A percentile compares a stretch with the other conserved stretches of the same genome.
phyloP scores from a whole-genome alignment of 1,139 yeast species.

The Blastobotrys illinoisensis region DNA sequence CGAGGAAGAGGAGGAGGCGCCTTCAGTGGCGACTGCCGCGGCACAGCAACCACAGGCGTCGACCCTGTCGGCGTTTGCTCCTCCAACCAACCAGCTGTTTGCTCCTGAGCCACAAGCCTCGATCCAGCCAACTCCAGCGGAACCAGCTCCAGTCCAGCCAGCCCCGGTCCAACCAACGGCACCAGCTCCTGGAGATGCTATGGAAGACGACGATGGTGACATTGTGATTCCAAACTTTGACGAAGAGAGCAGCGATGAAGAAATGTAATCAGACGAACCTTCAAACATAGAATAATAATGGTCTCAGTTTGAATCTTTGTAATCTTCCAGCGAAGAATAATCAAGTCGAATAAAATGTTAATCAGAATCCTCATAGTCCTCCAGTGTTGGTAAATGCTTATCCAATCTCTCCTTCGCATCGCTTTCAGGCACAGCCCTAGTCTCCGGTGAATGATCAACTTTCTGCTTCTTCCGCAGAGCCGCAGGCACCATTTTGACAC shows the following conservation, averaged over 20 bases:
- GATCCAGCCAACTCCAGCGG: neutral
- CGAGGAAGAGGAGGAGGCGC: neutral
- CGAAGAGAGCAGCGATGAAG: neutral
- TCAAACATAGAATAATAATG: neutral
- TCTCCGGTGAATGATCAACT: slow-evolving; percentile 1
- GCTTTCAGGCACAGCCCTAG: neutral
- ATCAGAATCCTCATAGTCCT: slow-evolving; percentile 4
- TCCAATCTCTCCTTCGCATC: neutral
- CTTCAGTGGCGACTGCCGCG: neutral
- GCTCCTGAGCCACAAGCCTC: neutral
- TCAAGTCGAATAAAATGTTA: neutral
- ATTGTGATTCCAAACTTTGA: neutral
- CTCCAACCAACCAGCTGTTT: neutral
- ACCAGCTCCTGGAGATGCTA: neutral
- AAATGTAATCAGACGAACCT: neutral
- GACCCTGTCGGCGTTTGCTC: neutral
- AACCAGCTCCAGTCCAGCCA: neutral
- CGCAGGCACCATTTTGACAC: slow-evolving; percentile 22
- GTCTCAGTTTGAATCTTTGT: no score
- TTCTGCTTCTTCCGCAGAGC: slow-evolving; percentile 18
- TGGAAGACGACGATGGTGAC: neutral
- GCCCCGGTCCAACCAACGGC: neutral
- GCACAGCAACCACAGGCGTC: neutral
- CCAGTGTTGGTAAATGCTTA: neutral
- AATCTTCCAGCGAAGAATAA: neutral